Evolutionary conservation across 805 yeast genomes (phyloP).

Genomic region (Yamadazyma ubonensis): DNA sequence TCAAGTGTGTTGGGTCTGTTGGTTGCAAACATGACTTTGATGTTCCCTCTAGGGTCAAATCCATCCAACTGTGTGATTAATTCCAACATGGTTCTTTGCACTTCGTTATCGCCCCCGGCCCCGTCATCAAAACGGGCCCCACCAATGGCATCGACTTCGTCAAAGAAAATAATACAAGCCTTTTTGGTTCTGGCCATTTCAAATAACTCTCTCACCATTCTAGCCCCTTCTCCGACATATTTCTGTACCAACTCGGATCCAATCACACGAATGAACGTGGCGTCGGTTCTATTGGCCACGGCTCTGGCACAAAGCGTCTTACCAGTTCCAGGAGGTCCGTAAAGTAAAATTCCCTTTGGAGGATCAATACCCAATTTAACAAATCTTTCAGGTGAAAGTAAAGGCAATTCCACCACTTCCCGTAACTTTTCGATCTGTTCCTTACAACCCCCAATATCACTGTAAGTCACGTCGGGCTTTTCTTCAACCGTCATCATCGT

Average conservation of each 20-base stretch:
- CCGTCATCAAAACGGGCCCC: constrained; percentile 99
- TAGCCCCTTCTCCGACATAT: constrained; percentile 99
- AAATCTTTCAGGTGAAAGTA: constrained; percentile 93
- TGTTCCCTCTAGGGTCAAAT: constrained; percentile 97
- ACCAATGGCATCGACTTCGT: constrained; percentile 98
- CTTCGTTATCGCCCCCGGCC: constrained; percentile 99
- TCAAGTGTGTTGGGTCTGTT: constrained; percentile 97
- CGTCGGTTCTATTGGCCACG: constrained; percentile 98
- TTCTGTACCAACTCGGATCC: constrained; percentile 98
- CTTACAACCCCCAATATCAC: constrained; percentile 98
- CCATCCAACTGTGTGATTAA: constrained; percentile 97
- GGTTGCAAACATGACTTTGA: constrained; percentile 99
- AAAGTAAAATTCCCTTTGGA: constrained; percentile 93
- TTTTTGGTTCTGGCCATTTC: constrained; percentile 99
- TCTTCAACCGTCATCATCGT: constrained; percentile 99
- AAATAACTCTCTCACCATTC: constrained; percentile 97
- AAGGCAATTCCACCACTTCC: constrained; percentile 93
- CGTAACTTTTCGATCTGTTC: constrained; percentile 96
- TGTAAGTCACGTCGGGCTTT: constrained; percentile 97
- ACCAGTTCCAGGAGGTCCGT: constrained; percentile 99
- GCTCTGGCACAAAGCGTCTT: constrained; percentile 98
- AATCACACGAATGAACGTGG: constrained; percentile 96
- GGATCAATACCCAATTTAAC: constrained; percentile 98
- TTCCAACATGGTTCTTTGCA: constrained; percentile 98
- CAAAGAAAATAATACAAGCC: constrained; percentile 97